phyloP scores from a whole-genome alignment of 2,329 filamentous ascomycete species.

The Hypoxylon sp. region DNA sequence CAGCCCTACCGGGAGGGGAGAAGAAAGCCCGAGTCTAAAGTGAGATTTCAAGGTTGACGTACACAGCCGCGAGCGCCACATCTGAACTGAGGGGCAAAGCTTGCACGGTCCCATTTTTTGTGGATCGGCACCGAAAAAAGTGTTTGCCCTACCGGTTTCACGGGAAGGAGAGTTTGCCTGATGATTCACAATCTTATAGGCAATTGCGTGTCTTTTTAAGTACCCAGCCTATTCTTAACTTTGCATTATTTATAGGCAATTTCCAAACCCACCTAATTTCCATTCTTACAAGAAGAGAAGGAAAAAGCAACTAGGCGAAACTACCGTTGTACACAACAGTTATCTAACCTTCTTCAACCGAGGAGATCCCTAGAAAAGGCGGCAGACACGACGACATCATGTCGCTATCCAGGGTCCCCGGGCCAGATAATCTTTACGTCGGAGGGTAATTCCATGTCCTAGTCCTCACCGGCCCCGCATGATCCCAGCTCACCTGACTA shows the following conservation, averaged over 20 bases:
- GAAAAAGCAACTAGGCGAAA: neutral
- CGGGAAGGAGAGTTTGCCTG: conserved; percentile 2
- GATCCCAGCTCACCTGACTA: neutral
- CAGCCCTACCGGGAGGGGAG: conserved; percentile 43
- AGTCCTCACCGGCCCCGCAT: conserved; percentile 13
- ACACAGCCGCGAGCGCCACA: conserved; percentile 39
- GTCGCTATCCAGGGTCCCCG: conserved; percentile 75
- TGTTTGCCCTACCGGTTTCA: conserved; percentile 8
- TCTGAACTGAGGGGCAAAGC: conserved; percentile 22
- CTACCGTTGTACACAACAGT: neutral
- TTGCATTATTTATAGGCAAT: neutral
- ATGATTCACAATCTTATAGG: conserved; percentile 2
- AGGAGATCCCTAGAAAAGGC: neutral
- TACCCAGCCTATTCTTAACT: conserved; percentile 1
- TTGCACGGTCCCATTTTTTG: conserved; percentile 24
- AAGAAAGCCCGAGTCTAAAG: conserved; percentile 23
- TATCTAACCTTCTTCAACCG: neutral
- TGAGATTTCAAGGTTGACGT: conserved; percentile 29
- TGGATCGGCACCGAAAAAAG: conserved; percentile 6
- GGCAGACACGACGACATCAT: conserved; percentile 53
- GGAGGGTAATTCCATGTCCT: conserved; percentile 72
- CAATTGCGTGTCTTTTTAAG: neutral
- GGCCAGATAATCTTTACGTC: conserved; percentile 79
- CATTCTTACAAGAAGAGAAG: neutral
- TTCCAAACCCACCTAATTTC: neutral